Evolutionary conservation across 805 yeast species (phyloP).

Genomic region (Candida manassasensis): DNA sequence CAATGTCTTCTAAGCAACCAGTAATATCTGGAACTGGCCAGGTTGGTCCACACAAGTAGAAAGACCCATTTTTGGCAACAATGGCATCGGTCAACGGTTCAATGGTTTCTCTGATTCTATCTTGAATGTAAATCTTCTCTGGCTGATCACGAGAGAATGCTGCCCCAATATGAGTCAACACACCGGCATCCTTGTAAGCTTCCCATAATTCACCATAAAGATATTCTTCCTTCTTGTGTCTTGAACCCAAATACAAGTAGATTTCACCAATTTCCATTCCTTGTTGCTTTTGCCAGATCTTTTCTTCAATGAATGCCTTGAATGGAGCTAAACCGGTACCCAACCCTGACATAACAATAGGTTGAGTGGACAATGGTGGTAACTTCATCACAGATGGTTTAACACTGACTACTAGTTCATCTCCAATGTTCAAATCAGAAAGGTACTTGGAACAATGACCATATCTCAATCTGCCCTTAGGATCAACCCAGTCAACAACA

Average conservation of each 20-base stretch:
- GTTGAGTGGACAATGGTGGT: constrained; percentile 82
- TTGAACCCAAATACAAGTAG: constrained; percentile 84
- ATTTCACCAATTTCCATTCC: constrained; percentile 88
- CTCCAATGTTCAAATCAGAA: constrained; percentile 72
- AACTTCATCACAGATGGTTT: constrained; percentile 97
- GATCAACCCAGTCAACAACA: constrained; percentile 93
- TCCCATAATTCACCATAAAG: constrained; percentile 97
- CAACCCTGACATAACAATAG: constrained; percentile 93
- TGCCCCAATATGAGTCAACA: constrained; percentile 92
- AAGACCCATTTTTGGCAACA: constrained; percentile 74
- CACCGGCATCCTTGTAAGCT: constrained; percentile 87
- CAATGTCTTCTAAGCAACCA: constrained; percentile 79
- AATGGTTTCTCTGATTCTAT: constrained; percentile 76
- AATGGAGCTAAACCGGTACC: constrained; percentile 98
- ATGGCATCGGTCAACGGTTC: constrained; percentile 74
- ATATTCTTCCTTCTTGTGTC: constrained; percentile 93
- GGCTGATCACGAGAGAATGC: constrained; percentile 98
- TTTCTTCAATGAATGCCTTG: constrained; percentile 95
- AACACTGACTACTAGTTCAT: constrained; percentile 87
- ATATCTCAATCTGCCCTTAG: constrained; percentile 75
- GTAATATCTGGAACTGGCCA: constrained; percentile 99
- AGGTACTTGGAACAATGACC: constrained; percentile 94
- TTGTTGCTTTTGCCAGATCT: constrained; percentile 86
- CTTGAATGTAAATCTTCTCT: constrained; percentile 91
- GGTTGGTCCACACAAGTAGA: constrained; percentile 97